These are phyloP conservation scores for Dipsacomyces acuminosporus DNA, from an alignment of 371 early-diverging fungal species.

Conservation along the genomic window DNA sequence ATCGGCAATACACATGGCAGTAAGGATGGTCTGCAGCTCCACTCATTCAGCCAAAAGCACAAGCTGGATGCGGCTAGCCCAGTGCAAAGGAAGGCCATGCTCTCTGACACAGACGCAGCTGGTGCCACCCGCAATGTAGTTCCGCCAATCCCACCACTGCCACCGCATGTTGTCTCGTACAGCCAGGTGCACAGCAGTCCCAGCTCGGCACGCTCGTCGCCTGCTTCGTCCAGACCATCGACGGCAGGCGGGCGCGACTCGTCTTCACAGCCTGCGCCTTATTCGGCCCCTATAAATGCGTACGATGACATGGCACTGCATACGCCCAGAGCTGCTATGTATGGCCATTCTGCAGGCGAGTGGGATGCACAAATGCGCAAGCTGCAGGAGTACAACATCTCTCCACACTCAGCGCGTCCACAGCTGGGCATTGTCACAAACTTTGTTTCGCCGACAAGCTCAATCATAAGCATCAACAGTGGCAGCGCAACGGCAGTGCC, in stretches of 20 bases:
- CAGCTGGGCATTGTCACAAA: neutral
- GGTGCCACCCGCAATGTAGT: neutral
- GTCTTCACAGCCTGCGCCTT: no score
- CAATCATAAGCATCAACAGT: neutral
- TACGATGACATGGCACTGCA: no score
- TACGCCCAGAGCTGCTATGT: no score
- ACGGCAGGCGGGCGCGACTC: no score
- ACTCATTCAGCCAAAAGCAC: no score
- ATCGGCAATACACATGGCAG: no score
- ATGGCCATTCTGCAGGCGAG: neutral
- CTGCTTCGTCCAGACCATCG: slow-evolving; percentile 3
- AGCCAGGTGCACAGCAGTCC: neutral
- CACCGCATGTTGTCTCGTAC: slow-evolving; percentile 4
- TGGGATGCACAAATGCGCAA: slow-evolving; percentile 7
- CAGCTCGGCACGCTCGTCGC: neutral
- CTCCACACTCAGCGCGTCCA: neutral
- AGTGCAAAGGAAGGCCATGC: no score
- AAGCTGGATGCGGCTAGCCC: no score
- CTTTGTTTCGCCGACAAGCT: neutral
- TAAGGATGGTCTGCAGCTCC: no score
- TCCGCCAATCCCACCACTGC: slow-evolving; percentile 39
- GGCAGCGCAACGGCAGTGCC: neutral
- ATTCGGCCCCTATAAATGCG: no score
- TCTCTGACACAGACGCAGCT: no score
- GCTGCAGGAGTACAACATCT: slow-evolving; percentile 19